Evolutionary conservation across 192 early-diverging fungal species (phyloP), one percentile per base, ranked within the genome.

Genomic region (Phlyctochytrium bullatum): DNA sequence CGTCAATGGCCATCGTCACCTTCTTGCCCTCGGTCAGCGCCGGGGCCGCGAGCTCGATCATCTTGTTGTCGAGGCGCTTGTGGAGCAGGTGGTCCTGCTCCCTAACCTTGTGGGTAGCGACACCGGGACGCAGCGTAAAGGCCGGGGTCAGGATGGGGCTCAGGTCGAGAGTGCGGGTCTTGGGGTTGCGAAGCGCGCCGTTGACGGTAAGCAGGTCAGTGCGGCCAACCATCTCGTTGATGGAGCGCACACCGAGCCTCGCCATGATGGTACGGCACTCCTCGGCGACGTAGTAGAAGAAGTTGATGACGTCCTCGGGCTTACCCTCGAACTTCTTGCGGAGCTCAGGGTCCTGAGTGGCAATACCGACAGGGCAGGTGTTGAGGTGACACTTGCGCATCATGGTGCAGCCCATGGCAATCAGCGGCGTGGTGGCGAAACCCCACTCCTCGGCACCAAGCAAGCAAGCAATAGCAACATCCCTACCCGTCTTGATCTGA

Each of bases 381-480:
- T 97, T 97, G 36, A 80, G 56, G 64, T 81, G 80, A 36, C 81
- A 83, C 72, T 93, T 93, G 50, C 95, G 83, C 92, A 99, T 90
- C 89, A 97, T 95, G 65, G 88, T 93, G 78, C 95, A 97, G 52
- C 97, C 97, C 73, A 97, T 83, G 24, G 94, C 92, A 69, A 98
- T 96, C 69, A 98, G 85, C n/a, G 97, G 97, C 27, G 94, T 91
- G 1, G 97, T 98, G 57, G 97, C 97, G 68, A 98, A 98, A 30
- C 97, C 97, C 89, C 93, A 97, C 82, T 98, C 97, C 76, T 98
- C 97, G 57, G 95, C 97, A 66, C 97, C 97, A 56, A 98, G 87
- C 77, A 98, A 82, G 78, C 95, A 95, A 1, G 97, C 95, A 76
- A 98, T 88, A 3, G 95, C 97, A 31, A 98, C 92, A 81, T 98